Conservation (phyloP, 371 early-diverging fungal genomes). For the Rhizomucor miehei region DNA sequence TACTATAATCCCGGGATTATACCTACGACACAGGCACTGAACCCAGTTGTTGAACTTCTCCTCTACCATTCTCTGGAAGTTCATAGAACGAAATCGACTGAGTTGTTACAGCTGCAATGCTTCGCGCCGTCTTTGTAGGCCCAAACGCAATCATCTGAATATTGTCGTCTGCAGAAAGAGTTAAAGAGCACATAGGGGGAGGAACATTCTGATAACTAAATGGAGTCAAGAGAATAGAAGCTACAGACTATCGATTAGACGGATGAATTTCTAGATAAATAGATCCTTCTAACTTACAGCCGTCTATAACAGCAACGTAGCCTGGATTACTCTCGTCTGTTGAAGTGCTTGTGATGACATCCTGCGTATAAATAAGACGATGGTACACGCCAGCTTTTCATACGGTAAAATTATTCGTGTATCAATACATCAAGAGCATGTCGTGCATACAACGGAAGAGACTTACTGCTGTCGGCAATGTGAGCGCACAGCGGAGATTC, state of each 20-base stretch:
- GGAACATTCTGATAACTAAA: slow-evolving; percentile 87
- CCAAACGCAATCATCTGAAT: slow-evolving; percentile 65
- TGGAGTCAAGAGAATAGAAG: slow-evolving; percentile 74
- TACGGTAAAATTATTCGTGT: background rate
- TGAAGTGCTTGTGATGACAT: slow-evolving; percentile 55
- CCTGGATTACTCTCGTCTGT: slow-evolving; percentile 54
- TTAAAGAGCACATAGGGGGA: slow-evolving; percentile 84
- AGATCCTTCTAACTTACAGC: slow-evolving; percentile 24
- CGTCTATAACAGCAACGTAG: slow-evolving; percentile 80
- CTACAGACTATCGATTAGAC: slow-evolving; percentile 12
- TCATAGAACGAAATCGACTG: slow-evolving; percentile 49
- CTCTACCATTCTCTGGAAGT: slow-evolving; percentile 33
- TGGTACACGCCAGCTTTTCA: slow-evolving; percentile 52
- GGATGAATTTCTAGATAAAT: background rate
- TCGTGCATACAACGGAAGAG: background rate
- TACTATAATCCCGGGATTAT: background rate
- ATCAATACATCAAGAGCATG: background rate
- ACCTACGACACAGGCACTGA: slow-evolving; percentile 3
- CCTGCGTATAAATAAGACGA: slow-evolving; percentile 52
- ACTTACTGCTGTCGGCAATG: slow-evolving; percentile 35
- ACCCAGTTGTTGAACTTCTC: slow-evolving; percentile 15
- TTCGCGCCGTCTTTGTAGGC: slow-evolving; percentile 58
- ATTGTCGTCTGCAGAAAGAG: slow-evolving; percentile 38
- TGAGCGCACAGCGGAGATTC: slow-evolving; percentile 66
- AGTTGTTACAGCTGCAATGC: slow-evolving; percentile 65